Conservation (phyloP, 192 early-diverging fungal species). For the Lobosporangium transversale region DNA sequence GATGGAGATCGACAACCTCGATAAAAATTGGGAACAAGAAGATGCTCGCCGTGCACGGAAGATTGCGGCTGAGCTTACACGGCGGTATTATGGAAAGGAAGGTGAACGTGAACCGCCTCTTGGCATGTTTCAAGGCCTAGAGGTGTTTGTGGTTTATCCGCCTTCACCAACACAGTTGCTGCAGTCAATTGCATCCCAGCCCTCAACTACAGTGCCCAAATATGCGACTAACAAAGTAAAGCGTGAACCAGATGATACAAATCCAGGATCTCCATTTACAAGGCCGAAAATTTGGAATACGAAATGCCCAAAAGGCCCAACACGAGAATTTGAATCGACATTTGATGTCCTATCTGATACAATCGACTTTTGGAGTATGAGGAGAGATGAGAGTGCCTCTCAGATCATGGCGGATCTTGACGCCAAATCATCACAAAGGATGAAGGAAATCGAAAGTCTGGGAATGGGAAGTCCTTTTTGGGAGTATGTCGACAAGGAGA, state of each 20-base stretch:
- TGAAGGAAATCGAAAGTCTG: background rate
- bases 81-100: slow-evolving; percentile 38
- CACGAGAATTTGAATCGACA: background rate
- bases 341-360: slow-evolving; percentile 23
- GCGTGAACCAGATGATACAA: background rate
- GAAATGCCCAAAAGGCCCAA: too few species aligned
- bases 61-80: slow-evolving; percentile 28
- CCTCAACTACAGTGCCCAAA: background rate
- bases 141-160: slow-evolving; percentile 35
- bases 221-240: too few species aligned
- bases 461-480: slow-evolving; percentile 2
- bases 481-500: slow-evolving; percentile 17
- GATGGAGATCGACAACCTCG: slow-evolving; percentile 15
- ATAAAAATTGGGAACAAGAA: slow-evolving; percentile 1
- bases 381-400: background rate
- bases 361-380: slow-evolving; percentile 5
- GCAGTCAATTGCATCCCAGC: background rate
- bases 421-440: background rate
- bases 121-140: slow-evolving; percentile 43
- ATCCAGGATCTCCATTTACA: too few species aligned
- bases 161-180: slow-evolving; percentile 27
- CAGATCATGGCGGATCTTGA: background rate
- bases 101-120: slow-evolving; percentile 27
- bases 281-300: too few species aligned
- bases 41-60: slow-evolving; percentile 11